Base-by-base conservation (phyloP, 805 yeast species). In the Ogataea glucozyma region DNA sequence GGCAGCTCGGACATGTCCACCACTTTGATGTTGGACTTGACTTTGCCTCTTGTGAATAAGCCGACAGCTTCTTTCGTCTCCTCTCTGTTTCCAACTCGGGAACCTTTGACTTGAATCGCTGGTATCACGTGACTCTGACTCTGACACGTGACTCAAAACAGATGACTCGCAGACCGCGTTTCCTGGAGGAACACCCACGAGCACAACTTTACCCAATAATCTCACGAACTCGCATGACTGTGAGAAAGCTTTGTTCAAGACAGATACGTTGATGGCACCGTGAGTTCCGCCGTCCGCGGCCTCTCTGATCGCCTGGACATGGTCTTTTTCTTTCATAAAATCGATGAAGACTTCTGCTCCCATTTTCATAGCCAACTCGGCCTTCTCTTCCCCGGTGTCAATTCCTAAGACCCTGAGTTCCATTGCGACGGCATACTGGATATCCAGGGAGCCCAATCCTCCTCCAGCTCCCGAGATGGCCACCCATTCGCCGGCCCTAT, bases 81-180 rank as follows among this genome's bases (percentile, higher is more conserved):
- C 53, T 85, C 86, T 70, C 95, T 82, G 79, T 86, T 86, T 58
- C 96, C 96, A 51, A 88, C 96, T 62, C 85, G 85, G 36, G 95
- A 86, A 57, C 95, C 95, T 65, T 75, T 79, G 60, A 88, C 83
- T 60, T 73, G 73, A 62, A 85, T 75, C 42, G 88, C 78, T 69
- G 78, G 83, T 56, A 85, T 78, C 47, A 88, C 95, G 39, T 85
- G 81, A 51, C 74, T 70, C 70, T n/a, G 88, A 78, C 69, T 78
- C 83, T 56, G 85, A 78, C 47, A 88, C 95, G 39, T 85, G 81
- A 51, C 74, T 70, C 70, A 87, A 84, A 41, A 88, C 88, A 42
- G 79, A 75, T 24, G 89, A 80, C 57, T 76, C 73, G 60, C 81
- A 78, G 64, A 79, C 77, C 49, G 93, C 93, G 8, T 12, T 19